Evolutionary conservation across 768 basidiomycete species (phyloP).

Genomic region (Royoungia palumana): DNA sequence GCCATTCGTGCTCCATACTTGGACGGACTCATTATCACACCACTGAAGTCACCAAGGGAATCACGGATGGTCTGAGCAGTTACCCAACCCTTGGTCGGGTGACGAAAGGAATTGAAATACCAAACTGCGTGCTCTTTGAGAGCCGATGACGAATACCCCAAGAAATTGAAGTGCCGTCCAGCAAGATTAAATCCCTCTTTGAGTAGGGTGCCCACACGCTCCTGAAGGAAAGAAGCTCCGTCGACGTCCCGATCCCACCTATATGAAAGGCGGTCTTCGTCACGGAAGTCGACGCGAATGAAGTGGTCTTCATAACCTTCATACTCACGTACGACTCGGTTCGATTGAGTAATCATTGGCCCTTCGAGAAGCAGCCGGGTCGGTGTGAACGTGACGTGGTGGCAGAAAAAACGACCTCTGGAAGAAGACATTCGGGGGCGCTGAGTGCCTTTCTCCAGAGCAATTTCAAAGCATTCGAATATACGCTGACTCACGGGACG

Average conservation of each 20-base stretch:
- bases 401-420: conserved; percentile 55
- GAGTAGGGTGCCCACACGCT: conserved; percentile 56
- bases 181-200: conserved; percentile 67
- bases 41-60: conserved; percentile 65
- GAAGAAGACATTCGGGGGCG: conserved; percentile 24
- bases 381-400: conserved; percentile 74
- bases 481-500: conserved; percentile 44
- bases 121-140: conserved; percentile 79
- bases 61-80: conserved; percentile 57
- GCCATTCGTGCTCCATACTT: conserved; percentile 81
- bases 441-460: conserved; percentile 19
- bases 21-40: conserved; percentile 58
- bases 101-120: conserved; percentile 67
- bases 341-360: conserved; percentile 71
- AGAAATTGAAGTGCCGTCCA: conserved; percentile 70
- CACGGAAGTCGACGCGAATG: conserved; percentile 79
- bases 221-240: conserved; percentile 48
- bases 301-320: conserved; percentile 61
- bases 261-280: conserved; percentile 75
- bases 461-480: conserved; percentile 43
- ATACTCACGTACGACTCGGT: conserved; percentile 73
- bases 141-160: conserved; percentile 79
- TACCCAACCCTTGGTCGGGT: conserved; percentile 42
- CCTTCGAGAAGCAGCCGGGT: conserved; percentile 74
- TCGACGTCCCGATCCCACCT: conserved; percentile 70